phyloP scores from a whole-genome alignment of 768 basidiomycete genomes.

The Boletus pseudo-olivaceus region DNA sequence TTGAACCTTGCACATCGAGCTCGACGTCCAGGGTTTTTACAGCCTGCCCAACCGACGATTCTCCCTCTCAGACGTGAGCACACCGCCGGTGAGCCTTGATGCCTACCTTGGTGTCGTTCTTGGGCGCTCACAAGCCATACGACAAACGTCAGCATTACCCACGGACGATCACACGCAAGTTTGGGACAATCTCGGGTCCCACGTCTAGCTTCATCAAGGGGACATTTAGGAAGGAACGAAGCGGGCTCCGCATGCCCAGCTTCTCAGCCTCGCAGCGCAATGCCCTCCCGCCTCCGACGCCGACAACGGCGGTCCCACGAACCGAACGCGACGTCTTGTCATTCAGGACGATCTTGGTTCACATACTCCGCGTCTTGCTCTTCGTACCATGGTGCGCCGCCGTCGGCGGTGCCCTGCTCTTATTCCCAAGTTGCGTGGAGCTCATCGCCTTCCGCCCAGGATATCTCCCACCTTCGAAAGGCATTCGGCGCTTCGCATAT shows the following conservation, averaged over 20 bases:
- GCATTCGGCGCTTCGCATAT: slow-evolving; percentile 37
- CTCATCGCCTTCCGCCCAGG: slow-evolving; percentile 28
- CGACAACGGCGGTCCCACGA: background rate
- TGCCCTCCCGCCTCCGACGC: background rate
- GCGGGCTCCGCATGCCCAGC: slow-evolving; percentile 11
- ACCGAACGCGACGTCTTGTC: background rate
- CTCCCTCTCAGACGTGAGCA: slow-evolving; percentile 24
- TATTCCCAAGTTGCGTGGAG: slow-evolving; percentile 28
- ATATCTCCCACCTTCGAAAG: slow-evolving; percentile 27
- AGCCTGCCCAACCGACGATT: slow-evolving; percentile 30
- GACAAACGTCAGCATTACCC: background rate
- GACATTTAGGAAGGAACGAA: slow-evolving; percentile 7
- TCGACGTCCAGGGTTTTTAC: slow-evolving; percentile 20
- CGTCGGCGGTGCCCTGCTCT: slow-evolving; percentile 32
- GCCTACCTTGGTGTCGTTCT: background rate
- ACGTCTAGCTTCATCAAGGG: slow-evolving; percentile 5
- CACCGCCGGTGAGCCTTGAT: slow-evolving; percentile 13
- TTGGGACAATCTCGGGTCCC: slow-evolving; percentile 27
- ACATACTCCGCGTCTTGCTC: slow-evolving; percentile 16
- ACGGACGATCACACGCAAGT: slow-evolving; percentile 15
- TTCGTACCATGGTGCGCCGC: slow-evolving; percentile 37
- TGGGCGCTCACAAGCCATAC: background rate
- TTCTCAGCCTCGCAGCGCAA: background rate
- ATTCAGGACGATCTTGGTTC: background rate
- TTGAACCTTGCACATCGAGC: background rate